Conservation (phyloP, 78 protist genomes). For the Protostelium mycophagum region DNA sequence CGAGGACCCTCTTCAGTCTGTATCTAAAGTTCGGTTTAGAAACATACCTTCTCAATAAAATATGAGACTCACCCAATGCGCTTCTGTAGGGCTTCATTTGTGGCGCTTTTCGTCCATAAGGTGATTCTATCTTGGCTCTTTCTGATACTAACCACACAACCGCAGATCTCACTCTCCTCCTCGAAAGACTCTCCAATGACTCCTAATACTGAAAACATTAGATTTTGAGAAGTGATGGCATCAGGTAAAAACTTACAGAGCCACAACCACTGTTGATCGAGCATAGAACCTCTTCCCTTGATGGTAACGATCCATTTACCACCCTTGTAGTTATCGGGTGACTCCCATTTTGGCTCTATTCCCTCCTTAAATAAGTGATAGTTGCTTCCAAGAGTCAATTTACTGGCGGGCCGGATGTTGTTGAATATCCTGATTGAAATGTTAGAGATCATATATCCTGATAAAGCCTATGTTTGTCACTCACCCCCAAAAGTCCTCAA, state of each 20-base stretch:
- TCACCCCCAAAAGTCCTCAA: slow-evolving; percentile 79
- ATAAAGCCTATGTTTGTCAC: background rate
- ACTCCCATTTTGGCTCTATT: slow-evolving; percentile 61
- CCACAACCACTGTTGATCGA: slow-evolving; percentile 35
- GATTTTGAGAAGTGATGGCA: background rate
- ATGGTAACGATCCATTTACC: slow-evolving; percentile 44
- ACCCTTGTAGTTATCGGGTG: slow-evolving; percentile 32
- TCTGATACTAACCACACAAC: slow-evolving; percentile 36
- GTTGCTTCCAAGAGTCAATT: slow-evolving; percentile 26
- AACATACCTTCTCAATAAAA: no score
- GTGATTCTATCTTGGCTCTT: slow-evolving; percentile 39
- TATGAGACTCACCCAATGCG: background rate
- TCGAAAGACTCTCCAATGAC: slow-evolving; percentile 55
- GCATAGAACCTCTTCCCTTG: slow-evolving; percentile 10
- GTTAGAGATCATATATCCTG: no score
- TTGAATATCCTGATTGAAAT: slow-evolving; percentile 40
- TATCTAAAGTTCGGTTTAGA: no score
- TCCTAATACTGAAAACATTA: background rate
- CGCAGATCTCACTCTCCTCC: slow-evolving; percentile 42
- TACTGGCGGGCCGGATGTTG: slow-evolving; percentile 31
- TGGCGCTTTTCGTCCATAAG: slow-evolving; percentile 42
- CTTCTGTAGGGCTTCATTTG: slow-evolving; percentile 14
- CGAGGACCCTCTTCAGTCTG: background rate
- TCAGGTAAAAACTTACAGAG: background rate
- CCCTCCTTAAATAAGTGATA: slow-evolving; percentile 58